These are phyloP conservation scores for Boletus vinaceobasis DNA, from an alignment of 768 basidiomycete genomes.

Conservation along the genomic window DNA sequence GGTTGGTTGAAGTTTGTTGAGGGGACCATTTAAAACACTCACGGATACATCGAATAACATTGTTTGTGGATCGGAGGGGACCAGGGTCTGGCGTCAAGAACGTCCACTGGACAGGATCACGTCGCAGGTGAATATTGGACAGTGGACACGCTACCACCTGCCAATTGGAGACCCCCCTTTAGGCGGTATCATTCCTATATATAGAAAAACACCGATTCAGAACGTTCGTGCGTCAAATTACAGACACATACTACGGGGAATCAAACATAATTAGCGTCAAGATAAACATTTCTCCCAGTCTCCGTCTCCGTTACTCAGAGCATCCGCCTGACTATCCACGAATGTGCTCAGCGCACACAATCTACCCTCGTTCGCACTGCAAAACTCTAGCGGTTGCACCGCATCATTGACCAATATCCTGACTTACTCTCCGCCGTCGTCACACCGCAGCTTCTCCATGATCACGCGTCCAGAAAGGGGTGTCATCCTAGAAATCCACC, in stretches of 20 bases:
- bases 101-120: background rate
- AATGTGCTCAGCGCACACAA: slow-evolving; percentile 66
- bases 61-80: slow-evolving; percentile 9
- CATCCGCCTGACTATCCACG: slow-evolving; percentile 67
- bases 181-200: no score
- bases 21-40: slow-evolving; percentile 20
- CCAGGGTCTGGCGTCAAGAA: slow-evolving; percentile 7
- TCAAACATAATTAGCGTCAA: slow-evolving; percentile 7
- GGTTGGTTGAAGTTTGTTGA: background rate
- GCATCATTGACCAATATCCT: slow-evolving; percentile 82
- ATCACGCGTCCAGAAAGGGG: slow-evolving; percentile 77
- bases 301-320: slow-evolving; percentile 63
- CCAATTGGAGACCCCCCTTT: no score
- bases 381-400: no score
- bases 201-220: no score
- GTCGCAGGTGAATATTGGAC: no score
- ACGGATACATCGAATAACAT: slow-evolving; percentile 57
- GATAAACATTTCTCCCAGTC: slow-evolving; percentile 65
- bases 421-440: slow-evolving; percentile 33
- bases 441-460: slow-evolving; percentile 63
- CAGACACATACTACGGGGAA: no score
- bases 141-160: no score
- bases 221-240: no score
- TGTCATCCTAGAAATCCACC: slow-evolving; percentile 58
- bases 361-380: slow-evolving; percentile 47